phyloP scores from a whole-genome alignment of 78 protist species.

The Chrysochromulina tobinii region DNA sequence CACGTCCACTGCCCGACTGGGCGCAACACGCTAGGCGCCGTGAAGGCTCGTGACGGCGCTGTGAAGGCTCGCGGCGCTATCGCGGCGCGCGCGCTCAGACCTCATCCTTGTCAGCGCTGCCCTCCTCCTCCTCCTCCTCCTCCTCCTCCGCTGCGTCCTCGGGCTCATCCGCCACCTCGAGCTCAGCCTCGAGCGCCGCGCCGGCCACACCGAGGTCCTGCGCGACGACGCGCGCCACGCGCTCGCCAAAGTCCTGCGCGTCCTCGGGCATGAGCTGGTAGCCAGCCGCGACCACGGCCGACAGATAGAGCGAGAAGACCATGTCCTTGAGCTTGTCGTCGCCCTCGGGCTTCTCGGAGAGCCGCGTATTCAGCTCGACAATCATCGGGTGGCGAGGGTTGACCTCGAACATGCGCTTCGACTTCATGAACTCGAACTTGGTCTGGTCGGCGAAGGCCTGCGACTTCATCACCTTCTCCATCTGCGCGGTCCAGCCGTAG shows the following conservation, averaged over 20 bases:
- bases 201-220: constrained; percentile 45
- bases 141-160: constrained; percentile 34
- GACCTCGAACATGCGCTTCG: constrained; percentile 82
- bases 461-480: constrained; percentile 88
- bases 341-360: constrained; percentile 41
- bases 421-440: constrained; percentile 30
- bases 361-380: constrained; percentile 44
- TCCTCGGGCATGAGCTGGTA: constrained; percentile 52
- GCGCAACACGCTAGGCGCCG: no score
- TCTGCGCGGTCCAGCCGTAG: constrained; percentile 91
- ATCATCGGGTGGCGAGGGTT: constrained; percentile 90
- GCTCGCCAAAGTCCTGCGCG: constrained; percentile 55
- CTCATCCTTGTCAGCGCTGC: neutral
- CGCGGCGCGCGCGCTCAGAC: neutral
- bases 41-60: no score
- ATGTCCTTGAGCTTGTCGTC: constrained; percentile 66
- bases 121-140: constrained; percentile 18
- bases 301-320: constrained; percentile 78
- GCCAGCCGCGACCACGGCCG: constrained; percentile 63
- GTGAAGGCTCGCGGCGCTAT: no score
- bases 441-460: constrained; percentile 78
- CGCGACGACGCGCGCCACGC: constrained; percentile 68
- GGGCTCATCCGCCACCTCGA: constrained; percentile 23
- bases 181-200: constrained; percentile 60
- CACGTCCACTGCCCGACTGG: no score